Conservation (phyloP, 1,284 basidiomycete genomes). For the Leccinum solheimii region DNA sequence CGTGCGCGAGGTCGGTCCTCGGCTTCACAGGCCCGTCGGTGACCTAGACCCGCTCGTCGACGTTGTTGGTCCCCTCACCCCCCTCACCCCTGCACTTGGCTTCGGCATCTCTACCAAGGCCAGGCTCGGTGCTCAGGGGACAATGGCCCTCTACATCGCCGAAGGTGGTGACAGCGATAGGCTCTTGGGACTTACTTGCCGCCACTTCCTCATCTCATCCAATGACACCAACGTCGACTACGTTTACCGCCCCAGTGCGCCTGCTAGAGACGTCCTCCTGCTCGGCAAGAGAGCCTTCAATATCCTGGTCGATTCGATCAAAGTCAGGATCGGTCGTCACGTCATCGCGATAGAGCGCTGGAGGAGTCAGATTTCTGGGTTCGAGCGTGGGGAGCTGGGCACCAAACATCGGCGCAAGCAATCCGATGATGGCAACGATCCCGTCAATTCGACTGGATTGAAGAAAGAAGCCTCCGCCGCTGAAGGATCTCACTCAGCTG, state of each 20-base stretch:
- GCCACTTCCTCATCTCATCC: not conserved
- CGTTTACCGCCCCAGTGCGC: not conserved
- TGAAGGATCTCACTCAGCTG: too few species aligned
- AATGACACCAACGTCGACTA: not conserved
- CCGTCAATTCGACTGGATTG: too few species aligned
- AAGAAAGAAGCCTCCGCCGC: too few species aligned
- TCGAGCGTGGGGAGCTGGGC: not conserved
- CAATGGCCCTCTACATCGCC: not conserved
- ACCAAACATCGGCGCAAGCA: not conserved
- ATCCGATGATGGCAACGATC: too few species aligned
- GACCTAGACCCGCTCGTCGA: not conserved
- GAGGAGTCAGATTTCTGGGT: not conserved
- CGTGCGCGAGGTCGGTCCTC: not conserved
- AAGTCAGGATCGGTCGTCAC: not conserved
- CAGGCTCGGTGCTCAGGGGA: not conserved
- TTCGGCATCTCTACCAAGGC: not conserved
- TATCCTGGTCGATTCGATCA: not conserved
- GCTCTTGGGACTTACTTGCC: not conserved
- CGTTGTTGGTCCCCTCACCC: not conserved
- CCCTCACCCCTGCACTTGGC: not conserved
- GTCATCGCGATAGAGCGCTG: not conserved
- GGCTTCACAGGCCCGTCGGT: not conserved
- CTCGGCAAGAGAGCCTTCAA: not conserved
- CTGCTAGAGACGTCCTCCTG: not conserved
- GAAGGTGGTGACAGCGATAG: not conserved